Percentiles rank a stretch among this genome's conserved stretches.
Evolutionary conservation across 2,329 filamentous ascomycete species (phyloP).

Genomic region (Diaporthe capsici): DNA sequence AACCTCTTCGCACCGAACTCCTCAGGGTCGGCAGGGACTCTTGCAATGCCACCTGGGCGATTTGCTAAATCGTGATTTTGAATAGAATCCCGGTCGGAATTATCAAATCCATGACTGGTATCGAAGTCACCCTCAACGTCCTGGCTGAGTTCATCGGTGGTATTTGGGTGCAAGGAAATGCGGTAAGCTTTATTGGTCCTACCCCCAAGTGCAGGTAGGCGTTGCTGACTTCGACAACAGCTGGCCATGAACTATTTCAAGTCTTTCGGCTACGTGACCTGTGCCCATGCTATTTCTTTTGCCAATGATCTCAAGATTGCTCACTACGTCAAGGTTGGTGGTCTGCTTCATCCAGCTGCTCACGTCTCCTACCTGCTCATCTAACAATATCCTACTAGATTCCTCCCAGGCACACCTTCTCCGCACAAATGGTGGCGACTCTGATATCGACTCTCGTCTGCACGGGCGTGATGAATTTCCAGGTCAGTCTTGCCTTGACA

Average conservation of each 20-base stretch:
- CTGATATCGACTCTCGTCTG: constrained; percentile 66
- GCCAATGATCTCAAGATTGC: constrained; percentile 52
- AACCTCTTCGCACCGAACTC: rapidly evolving
- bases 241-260: constrained; percentile 65
- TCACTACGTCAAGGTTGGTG: constrained; percentile 62
- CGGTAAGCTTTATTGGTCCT: constrained; percentile 40
- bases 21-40: neutral
- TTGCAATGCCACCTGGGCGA: too few relatives aligned
- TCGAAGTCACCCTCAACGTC: constrained; percentile 53
- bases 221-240: neutral
- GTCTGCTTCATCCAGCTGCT: too few relatives aligned
- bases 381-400: constrained; percentile 51
- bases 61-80: neutral
- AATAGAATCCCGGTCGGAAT: constrained; percentile 57
- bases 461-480: constrained; percentile 62
- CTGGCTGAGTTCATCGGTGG: constrained; percentile 65
- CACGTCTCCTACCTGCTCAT: neutral
- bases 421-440: constrained; percentile 71
- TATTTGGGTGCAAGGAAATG: constrained; percentile 57
- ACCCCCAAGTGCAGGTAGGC: too few relatives aligned
- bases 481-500: constrained; percentile 52
- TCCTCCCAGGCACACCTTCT: constrained; percentile 71
- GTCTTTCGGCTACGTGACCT: constrained; percentile 50
- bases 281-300: constrained; percentile 66
- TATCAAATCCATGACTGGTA: constrained; percentile 59